Conservation (phyloP, 1,284 basidiomycete species). For the Volvariella volvacea region DNA sequence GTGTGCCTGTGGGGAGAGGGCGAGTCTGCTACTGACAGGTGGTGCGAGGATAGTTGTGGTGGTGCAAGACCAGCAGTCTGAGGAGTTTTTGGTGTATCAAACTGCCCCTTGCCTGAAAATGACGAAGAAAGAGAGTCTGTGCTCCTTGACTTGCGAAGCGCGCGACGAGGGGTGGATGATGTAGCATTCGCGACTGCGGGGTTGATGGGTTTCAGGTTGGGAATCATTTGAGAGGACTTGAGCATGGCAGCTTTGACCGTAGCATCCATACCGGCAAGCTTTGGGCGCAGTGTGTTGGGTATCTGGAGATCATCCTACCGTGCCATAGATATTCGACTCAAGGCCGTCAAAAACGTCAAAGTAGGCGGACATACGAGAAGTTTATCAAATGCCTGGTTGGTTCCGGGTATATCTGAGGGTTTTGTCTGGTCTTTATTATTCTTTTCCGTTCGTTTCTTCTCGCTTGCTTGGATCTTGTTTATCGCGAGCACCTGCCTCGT, state of each 20-base stretch:
- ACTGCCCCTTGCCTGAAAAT: constrained; percentile 20
- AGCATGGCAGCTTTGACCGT: constrained; percentile 88
- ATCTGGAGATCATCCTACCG: constrained; percentile 80
- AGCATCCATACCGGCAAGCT: constrained; percentile 71
- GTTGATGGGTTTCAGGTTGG: constrained; percentile 27
- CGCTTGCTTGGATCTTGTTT: constrained; percentile 20
- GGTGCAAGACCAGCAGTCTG: constrained; percentile 23
- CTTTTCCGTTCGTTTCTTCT: constrained; percentile 38
- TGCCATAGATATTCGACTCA: constrained; percentile 2
- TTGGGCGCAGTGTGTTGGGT: constrained; percentile 66
- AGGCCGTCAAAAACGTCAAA: neutral
- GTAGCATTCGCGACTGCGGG: constrained; percentile 5
- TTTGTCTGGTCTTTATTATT: constrained; percentile 24
- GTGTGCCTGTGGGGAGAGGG: constrained; percentile 33
- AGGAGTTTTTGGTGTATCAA: constrained; percentile 34
- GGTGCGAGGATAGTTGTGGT: constrained; percentile 31
- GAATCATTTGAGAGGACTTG: constrained; percentile 70
- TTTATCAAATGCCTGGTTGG: constrained; percentile 64
- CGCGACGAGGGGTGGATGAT: constrained; percentile 26
- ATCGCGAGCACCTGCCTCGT: constrained; percentile 22
- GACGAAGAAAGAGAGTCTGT: constrained; percentile 61
- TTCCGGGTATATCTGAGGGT: constrained; percentile 32
- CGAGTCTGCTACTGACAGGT: constrained; percentile 26
- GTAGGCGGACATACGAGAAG: constrained; percentile 46
- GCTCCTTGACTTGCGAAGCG: constrained; percentile 60